Conservation (phyloP, 2,329 filamentous ascomycete genomes). For the Ilyonectria sp. region DNA sequence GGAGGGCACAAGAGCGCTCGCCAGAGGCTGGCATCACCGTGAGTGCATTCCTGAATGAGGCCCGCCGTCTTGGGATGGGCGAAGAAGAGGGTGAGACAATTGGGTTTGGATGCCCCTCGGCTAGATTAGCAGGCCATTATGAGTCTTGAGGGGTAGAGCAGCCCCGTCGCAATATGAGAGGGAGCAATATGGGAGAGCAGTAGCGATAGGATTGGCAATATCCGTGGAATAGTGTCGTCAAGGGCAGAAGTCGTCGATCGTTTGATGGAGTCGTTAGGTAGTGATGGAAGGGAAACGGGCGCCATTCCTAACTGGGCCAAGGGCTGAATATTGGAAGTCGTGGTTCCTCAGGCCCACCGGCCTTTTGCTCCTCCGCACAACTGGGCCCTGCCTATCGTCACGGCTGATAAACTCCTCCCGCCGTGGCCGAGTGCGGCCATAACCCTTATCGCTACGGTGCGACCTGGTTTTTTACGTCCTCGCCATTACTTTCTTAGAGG, state of each 20-base stretch:
- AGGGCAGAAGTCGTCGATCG: conserved; percentile 25
- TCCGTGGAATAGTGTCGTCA: neutral
- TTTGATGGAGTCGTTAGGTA: conserved; percentile 19
- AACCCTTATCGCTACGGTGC: conserved; percentile 23
- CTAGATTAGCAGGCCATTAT: conserved; percentile 16
- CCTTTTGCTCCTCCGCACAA: neutral
- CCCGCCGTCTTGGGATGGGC: conserved; percentile 22
- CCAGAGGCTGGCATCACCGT: conserved; percentile 38
- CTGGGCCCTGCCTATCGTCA: neutral
- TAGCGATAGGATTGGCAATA: neutral
- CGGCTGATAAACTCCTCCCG: conserved; percentile 6
- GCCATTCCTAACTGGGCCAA: conserved; percentile 32
- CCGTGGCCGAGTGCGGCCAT: conserved; percentile 16
- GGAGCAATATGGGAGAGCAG: conserved; percentile 19
- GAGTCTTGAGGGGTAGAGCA: conserved; percentile 27
- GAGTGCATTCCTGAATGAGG: conserved; percentile 48
- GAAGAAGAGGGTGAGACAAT: conserved; percentile 43
- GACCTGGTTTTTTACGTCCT: conserved; percentile 12
- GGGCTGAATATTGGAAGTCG: conserved; percentile 22
- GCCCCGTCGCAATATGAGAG: conserved; percentile 12
- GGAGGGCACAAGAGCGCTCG: conserved; percentile 26
- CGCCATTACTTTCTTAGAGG: conserved; percentile 13
- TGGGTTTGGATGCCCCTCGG: conserved; percentile 33
- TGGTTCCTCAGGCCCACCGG: conserved; percentile 8
- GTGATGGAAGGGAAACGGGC: conserved; percentile 19